These are phyloP conservation scores for Apodospora peruviana DNA, from an alignment of 495 filamentous ascomycete species.

Conservation along the genomic window DNA sequence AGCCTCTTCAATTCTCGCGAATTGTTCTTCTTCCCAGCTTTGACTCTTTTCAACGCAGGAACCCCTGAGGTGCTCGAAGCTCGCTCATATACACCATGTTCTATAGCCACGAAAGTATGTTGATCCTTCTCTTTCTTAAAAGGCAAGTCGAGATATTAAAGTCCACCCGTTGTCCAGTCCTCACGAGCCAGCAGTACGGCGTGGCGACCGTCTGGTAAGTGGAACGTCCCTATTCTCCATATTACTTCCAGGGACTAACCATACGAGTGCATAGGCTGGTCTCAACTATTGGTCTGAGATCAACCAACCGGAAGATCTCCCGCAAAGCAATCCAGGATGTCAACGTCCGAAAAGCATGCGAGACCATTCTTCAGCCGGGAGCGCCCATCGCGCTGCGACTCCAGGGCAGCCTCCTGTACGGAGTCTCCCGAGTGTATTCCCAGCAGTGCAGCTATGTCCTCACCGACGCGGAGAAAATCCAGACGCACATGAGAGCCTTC, in stretches of 20 bases:
- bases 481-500: constrained; percentile 63
- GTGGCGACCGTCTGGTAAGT: constrained; percentile 91
- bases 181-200: constrained; percentile 82
- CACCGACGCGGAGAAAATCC: constrained; percentile 69
- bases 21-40: too few species aligned
- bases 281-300: constrained; percentile 74
- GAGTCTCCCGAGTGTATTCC: constrained; percentile 74
- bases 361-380: constrained; percentile 75
- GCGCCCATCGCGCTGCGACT: constrained; percentile 88
- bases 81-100: constrained; percentile 56
- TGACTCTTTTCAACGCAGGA: too few species aligned
- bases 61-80: too few species aligned
- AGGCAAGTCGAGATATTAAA: background rate
- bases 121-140: constrained; percentile 1
- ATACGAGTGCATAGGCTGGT: constrained; percentile 80
- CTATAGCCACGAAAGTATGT: constrained; percentile 84
- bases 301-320: constrained; percentile 63
- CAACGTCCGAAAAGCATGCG: constrained; percentile 78
- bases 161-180: constrained; percentile 47
- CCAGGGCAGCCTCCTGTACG: constrained; percentile 85
- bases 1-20: too few species aligned
- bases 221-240: background rate
- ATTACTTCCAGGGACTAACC: background rate
- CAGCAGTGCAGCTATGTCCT: constrained; percentile 86
- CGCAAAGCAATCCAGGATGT: constrained; percentile 88